Base-by-base conservation (phyloP, 805 yeast genomes). In the Wickerhamia fluorescens region DNA sequence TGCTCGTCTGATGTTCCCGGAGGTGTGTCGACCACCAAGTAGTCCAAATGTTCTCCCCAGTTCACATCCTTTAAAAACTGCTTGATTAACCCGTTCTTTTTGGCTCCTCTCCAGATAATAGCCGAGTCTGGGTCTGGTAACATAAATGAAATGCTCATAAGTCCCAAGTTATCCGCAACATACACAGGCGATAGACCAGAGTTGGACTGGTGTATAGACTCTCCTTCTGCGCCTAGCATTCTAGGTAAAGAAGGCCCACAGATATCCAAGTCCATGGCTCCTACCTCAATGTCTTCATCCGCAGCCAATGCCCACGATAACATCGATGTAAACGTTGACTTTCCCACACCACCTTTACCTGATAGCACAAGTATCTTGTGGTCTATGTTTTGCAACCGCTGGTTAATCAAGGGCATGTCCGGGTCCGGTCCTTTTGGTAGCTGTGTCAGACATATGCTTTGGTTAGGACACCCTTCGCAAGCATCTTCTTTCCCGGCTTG, bases 1-100 rank as follows among this genome's bases (percentile, higher is more conserved):
- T 92, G 99, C 53, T 92, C 99, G 56, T 92, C 99, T 0, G 95
- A 81, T 0, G 99, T 92, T 0, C 99, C 98, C 0, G 99, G 99
- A 0, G 98, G 99, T 0, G 99, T 92, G 47, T 92, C 99, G 11
- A 92, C 81, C 10, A 92, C 71, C 41, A 92, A 63, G 47, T 83
- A 92, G 53, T 92, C 96, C 32, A 83, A 56, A 27, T 42, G 56
- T 14, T 70, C 68, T 4, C 95, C 95, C 99, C 99, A 92, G 45
- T 85, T 87, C 2, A 92, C 96, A 44, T 89, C 96, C 48, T 83
- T 86, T 30, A 92, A 63, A 45, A 92, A 92, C 58, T 87, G 95
- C 48, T 92, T 92, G 29, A 92, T 92, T 27, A 92, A 65, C 1
- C 94, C 87, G 44, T 84, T 87, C 58, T 92, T 92, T 61, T 92